phyloP scores from a whole-genome alignment of 805 yeast species.

The Schizosaccharomyces osmophilus region DNA sequence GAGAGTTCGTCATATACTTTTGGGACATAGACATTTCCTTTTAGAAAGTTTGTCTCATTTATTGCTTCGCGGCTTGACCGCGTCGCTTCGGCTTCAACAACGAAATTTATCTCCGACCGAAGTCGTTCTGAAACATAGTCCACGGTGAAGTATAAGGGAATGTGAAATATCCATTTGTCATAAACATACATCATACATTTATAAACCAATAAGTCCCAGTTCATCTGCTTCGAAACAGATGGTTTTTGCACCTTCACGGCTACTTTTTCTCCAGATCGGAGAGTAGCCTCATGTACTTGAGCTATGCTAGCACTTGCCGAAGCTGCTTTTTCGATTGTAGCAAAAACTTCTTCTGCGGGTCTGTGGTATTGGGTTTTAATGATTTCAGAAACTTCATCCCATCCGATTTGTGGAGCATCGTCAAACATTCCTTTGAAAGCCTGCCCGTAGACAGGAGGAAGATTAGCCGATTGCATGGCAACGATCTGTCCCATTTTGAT shows the following conservation, averaged over 20 bases:
- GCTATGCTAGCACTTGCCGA: conserved; percentile 58
- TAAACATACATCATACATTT: conserved; percentile 26
- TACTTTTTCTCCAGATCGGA: conserved; percentile 26
- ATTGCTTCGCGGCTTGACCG: conserved; percentile 20
- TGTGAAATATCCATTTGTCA: conserved; percentile 28
- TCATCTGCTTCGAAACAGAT: conserved; percentile 34
- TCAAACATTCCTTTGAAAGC: conserved; percentile 38
- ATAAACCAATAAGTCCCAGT: conserved; percentile 37
- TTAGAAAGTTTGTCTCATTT: conserved; percentile 12
- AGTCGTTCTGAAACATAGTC: conserved; percentile 33
- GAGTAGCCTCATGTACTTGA: conserved; percentile 34
- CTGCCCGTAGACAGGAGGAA: conserved; percentile 39
- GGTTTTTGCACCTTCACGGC: conserved; percentile 47
- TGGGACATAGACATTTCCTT: conserved; percentile 30
- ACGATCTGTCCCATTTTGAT: conserved; percentile 59
- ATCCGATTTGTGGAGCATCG: conserved; percentile 35
- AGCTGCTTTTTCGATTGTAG: conserved; percentile 28
- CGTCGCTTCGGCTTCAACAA: conserved; percentile 31
- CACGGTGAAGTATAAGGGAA: conserved; percentile 36
- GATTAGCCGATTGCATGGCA: conserved; percentile 46
- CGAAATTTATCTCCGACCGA: conserved; percentile 37
- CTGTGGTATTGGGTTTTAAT: conserved; percentile 17
- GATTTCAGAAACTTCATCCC: conserved; percentile 16
- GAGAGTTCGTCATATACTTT: conserved; percentile 22
- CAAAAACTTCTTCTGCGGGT: conserved; percentile 22